Evolutionary conservation across 2,329 filamentous ascomycete species (phyloP), one percentile per base, ranked within the genome.

Genomic region (Colletotrichum phormii): DNA sequence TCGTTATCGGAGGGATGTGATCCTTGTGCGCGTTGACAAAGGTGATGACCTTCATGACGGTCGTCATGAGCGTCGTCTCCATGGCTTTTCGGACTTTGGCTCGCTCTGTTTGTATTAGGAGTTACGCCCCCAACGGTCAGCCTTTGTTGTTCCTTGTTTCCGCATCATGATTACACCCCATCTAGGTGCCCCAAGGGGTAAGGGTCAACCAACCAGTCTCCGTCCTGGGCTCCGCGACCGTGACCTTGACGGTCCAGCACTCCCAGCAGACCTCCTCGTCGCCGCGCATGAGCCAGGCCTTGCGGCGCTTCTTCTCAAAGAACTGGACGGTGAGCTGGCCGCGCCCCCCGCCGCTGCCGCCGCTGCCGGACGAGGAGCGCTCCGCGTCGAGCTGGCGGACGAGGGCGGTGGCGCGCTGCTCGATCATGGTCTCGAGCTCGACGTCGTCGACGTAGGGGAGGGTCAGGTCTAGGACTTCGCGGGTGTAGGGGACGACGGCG

Each of bases 231-330:
- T 95, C 95, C 11, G 95, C 94, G 67, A 98, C 91, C n/a, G 95
- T 97, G 63, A 98, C 94, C 82, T 97, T 94, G 76, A 99, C 85
- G 57, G 94, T 95, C 97, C 97, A 99, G 79, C 91, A 92, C 87
- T 98, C 97, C 97, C 97, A 99, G 82, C 95, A 97, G 22, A 98
- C 91, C 82, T 98, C 95, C 81, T 98, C 95, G 76, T 98, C 96
- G 29, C 91, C 93, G 78, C 83, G 89, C 85, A 95, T 93, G 82
- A 94, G 92, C 81, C 94, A 95, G 2, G 90, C 89, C 86, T 95
- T 97, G 77, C 93, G 90, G 73, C 95, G 89, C 81, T 92, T 93
- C 88, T 96, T 97, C 85, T 99, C 96, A 77, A 97, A 97, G 85
- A 98, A 98, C 85, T 97, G 94, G 42, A 98, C 93, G 2, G 91